These are phyloP conservation scores for Carex littledalei DNA, from an alignment of 176 grass and related monocot species.

Conservation along the genomic window DNA sequence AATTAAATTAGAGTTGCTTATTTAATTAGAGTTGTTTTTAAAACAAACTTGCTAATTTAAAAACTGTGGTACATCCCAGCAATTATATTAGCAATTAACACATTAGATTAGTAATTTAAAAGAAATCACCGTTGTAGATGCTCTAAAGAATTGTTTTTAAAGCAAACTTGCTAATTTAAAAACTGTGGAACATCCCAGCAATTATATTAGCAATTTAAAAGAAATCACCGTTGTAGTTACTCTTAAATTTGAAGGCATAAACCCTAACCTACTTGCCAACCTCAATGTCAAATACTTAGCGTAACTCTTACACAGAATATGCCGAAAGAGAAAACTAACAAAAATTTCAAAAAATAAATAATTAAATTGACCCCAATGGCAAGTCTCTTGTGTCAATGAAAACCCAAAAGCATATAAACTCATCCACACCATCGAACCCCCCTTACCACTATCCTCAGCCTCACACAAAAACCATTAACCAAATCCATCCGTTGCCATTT, in stretches of 20 bases:
- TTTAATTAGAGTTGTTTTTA: too few relatives aligned
- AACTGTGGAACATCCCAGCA: too few relatives aligned
- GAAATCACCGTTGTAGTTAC: too few relatives aligned
- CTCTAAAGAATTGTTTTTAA: too few relatives aligned
- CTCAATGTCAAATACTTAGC: slow-evolving; percentile 16
- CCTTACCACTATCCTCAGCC: not conserved
- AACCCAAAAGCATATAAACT: not conserved
- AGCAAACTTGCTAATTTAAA: too few relatives aligned
- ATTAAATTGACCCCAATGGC: not conserved
- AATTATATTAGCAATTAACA: too few relatives aligned
- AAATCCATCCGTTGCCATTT: not conserved
- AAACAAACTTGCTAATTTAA: too few relatives aligned
- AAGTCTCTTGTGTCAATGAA: not conserved
- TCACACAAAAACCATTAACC: not conserved
- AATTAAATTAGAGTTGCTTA: too few relatives aligned
- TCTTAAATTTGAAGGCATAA: not conserved
- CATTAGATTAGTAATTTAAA: too few relatives aligned
- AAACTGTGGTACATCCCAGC: too few relatives aligned
- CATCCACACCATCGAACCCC: not conserved
- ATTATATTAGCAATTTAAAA: too few relatives aligned
- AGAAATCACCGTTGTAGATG: too few relatives aligned
- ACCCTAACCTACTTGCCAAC: not conserved
- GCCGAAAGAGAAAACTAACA: not conserved
- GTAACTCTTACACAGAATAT: slow-evolving; percentile 17
- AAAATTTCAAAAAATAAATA: not conserved